Base-by-base conservation (phyloP, 1,284 basidiomycete species). In the Meira miltonrushii region DNA sequence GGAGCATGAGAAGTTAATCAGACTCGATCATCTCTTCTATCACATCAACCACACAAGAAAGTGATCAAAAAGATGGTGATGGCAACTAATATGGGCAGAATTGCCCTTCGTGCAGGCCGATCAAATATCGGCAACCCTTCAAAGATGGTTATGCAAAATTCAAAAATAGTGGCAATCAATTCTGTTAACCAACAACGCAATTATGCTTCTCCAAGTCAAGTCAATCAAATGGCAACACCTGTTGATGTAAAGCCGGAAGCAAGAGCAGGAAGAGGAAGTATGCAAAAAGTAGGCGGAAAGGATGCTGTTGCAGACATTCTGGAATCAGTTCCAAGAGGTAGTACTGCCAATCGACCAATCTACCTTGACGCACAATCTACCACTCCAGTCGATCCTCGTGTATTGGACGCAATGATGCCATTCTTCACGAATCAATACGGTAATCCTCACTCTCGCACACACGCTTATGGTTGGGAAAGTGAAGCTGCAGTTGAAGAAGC, bases 401-500 rank as follows among this genome's bases (percentile, higher is more conserved):
- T 98, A 4, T 83, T 98, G 59, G 95, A 98, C 80, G 87, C 89
- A 28, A 99, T 98, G 94, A 82, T 99, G 56, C 95, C 95, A 0
- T 96, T 86, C 79, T 82, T 93, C 70, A 95, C 94, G 13, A 92
- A 98, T 79, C 91, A 93, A 79, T 98, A 89, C 75, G 95, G 95
- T 7, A 99, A 99, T 81, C 95, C 95, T 9, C 95, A 98, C 77
- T 94, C 90, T 75, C 86, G 93, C 61, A 98, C 95, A 33, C 95
- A 98, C 79, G 92, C 94, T 0, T 98, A 97, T 79, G 95, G 95
- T 6, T 98, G 95, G 95, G 95, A 99, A 80, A 91, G 94, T 6
- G 95, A 98, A 78, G 84, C 88, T 70, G 93, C 88, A 0, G 90
- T 96, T 5, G 94, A 98, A 78, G 86, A 88, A 69, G 93, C 91